Evolutionary conservation across 164 flowering plant genomes (phyloP).

Genomic region (Liriodendron chinense): DNA sequence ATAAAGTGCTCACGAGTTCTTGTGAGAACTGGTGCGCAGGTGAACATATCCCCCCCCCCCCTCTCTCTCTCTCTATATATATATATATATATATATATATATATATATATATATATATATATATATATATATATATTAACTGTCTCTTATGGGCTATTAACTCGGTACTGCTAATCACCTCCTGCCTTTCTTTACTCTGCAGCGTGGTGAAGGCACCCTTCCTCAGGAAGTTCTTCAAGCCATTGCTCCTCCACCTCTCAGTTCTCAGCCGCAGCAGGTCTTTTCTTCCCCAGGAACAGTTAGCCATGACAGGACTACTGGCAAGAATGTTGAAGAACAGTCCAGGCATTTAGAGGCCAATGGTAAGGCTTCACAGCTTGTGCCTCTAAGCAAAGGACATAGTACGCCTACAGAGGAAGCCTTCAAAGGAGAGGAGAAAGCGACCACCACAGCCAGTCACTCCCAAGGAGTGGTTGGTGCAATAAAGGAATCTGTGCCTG

Average conservation of each 20-base stretch:
- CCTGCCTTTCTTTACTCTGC: slow-evolving; percentile 12
- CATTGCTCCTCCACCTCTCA: slow-evolving; percentile 91
- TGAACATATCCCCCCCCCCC: too few relatives aligned
- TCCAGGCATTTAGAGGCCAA: slow-evolving; percentile 37
- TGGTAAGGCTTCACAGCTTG: slow-evolving; percentile 50
- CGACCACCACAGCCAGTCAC: slow-evolving; percentile 25
- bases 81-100: too few relatives aligned
- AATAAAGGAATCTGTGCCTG: slow-evolving; percentile 36
- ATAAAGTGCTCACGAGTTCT: too few relatives aligned
- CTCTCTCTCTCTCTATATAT: too few relatives aligned
- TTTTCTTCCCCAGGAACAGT: slow-evolving; percentile 34
- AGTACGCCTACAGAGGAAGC: slow-evolving; percentile 45
- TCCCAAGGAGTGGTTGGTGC: slow-evolving; percentile 29
- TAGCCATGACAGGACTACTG: slow-evolving; percentile 46
- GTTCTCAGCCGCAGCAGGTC: slow-evolving; percentile 54
- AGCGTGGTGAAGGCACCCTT: slow-evolving; percentile 90
- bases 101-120: too few relatives aligned
- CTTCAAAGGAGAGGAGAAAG: slow-evolving; percentile 43
- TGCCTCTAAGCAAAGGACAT: slow-evolving; percentile 26
- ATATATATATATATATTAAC: too few relatives aligned
- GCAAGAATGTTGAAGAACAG: slow-evolving; percentile 48
- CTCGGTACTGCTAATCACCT: slow-evolving; percentile 6
- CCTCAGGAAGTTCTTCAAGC: slow-evolving; percentile 87
- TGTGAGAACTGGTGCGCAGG: too few relatives aligned
- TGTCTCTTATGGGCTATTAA: too few relatives aligned